Conservation (phyloP, 345 rosid genomes). For the Anacardium occidentale region DNA sequence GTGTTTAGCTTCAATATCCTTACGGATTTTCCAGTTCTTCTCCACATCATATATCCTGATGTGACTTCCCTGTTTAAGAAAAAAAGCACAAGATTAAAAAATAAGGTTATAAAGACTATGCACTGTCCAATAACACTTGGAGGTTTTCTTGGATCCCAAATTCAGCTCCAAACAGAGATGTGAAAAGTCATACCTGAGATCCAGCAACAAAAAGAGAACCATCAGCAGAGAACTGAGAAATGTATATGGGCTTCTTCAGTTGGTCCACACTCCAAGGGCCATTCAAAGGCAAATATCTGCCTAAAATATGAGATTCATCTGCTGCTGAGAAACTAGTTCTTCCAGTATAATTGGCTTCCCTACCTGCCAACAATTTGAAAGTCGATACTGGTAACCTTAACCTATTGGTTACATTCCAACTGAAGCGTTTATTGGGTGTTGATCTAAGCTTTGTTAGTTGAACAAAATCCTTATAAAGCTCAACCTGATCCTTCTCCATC, state of each 20-base stretch:
- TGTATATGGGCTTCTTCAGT: constrained; percentile 45
- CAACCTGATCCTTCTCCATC: constrained; percentile 12
- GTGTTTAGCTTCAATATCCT: constrained; percentile 51
- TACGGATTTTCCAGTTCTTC: constrained; percentile 55
- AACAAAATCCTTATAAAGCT: constrained; percentile 47
- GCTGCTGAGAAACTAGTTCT: constrained; percentile 59
- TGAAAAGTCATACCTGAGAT: constrained; percentile 45
- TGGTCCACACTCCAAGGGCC: constrained; percentile 49
- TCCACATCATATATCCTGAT: constrained; percentile 64
- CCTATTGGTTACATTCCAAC: constrained; percentile 26
- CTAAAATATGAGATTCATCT: constrained; percentile 57
- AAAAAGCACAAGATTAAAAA: constrained; percentile 10
- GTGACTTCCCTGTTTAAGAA: constrained; percentile 41
- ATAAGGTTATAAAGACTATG: background rate
- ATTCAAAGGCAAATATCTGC: constrained; percentile 53
- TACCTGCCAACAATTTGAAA: constrained; percentile 56
- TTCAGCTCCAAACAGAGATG: background rate
- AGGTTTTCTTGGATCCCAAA: background rate
- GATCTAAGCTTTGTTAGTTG: constrained; percentile 55
- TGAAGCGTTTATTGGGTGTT: constrained; percentile 36
- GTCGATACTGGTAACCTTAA: constrained; percentile 46
- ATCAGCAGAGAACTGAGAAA: constrained; percentile 64
- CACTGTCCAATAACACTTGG: background rate
- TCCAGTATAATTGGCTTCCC: constrained; percentile 58
- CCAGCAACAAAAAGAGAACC: constrained; percentile 63